A percentile compares a stretch with the other conserved stretches of the same genome.
Conservation (phyloP, 2,329 filamentous ascomycete species). For the Neoarthrinium moseri region DNA sequence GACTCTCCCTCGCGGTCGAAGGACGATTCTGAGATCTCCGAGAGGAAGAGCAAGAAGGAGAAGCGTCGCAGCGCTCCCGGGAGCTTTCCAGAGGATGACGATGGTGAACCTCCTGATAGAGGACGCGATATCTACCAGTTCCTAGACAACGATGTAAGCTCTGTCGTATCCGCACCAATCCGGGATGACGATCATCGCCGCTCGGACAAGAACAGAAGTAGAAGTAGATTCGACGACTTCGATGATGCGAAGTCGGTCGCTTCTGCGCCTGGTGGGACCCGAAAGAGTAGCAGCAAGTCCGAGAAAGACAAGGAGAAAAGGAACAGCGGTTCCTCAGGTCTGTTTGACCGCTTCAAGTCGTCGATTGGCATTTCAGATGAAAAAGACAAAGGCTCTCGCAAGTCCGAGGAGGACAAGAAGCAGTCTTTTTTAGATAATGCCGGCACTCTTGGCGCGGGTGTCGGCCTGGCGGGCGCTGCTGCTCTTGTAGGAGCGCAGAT, state of each 20-base stretch:
- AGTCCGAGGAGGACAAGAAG: slow-evolving; percentile 34
- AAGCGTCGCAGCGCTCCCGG: slow-evolving; percentile 36
- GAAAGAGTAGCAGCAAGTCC: slow-evolving; percentile 23
- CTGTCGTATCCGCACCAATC: slow-evolving; percentile 45
- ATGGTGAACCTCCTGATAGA: slow-evolving; percentile 38
- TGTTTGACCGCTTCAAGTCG: slow-evolving; percentile 49
- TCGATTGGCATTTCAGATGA: slow-evolving; percentile 33
- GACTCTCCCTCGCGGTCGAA: slow-evolving; percentile 20
- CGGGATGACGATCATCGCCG: slow-evolving; percentile 31
- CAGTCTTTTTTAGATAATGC: slow-evolving; percentile 72
- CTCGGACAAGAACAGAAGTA: slow-evolving; percentile 34
- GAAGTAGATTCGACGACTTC: slow-evolving; percentile 38
- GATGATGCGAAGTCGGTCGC: slow-evolving; percentile 44
- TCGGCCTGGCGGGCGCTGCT: slow-evolving; percentile 57
- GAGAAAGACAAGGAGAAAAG: slow-evolving; percentile 34
- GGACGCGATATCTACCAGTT: slow-evolving; percentile 36
- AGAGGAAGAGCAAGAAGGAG: slow-evolving; percentile 35
- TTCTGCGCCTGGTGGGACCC: slow-evolving; percentile 37
- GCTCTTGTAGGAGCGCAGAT: slow-evolving; percentile 37
- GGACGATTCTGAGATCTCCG: slow-evolving; percentile 15
- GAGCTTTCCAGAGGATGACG: slow-evolving; percentile 27
- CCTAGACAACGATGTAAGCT: slow-evolving; percentile 44
- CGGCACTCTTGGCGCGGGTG: slow-evolving; percentile 69
- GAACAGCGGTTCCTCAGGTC: slow-evolving; percentile 39
- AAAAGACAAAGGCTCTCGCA: slow-evolving; percentile 25